Base-by-base conservation (phyloP, 257 asterid genomes). In the Primulina tabacum region DNA sequence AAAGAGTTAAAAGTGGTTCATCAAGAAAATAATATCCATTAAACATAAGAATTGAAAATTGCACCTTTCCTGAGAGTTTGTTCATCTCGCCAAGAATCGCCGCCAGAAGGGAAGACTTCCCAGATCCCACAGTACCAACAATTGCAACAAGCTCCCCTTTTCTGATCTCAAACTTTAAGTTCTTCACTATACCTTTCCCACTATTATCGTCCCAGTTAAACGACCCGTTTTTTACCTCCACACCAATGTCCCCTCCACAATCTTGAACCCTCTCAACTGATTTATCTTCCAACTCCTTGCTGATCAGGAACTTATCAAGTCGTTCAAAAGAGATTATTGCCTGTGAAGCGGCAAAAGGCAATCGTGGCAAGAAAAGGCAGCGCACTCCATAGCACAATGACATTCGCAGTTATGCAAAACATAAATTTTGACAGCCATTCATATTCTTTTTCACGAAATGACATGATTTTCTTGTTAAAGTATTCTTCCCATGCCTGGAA, bases 401-500 rank as follows among this genome's bases (percentile, higher is more conserved):
- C 16, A 70, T 87, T 87, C 8, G 61, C 72, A 0, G 85, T 20
- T 4, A 82, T 18, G 5, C 60, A 38, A 69, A 71, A 89, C 77
- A 76, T 64, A 50, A 87, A 85, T 76, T 85, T 89, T 21, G 79
- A 33, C 1, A 89, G 83, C 96, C 96, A 89, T 0, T 71, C 52
- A 9, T 62, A 85, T 71, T 89, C 95, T 24, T 38, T 32, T 10
- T 66, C 80, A 0, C 96, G 81, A 30, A 83, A 72, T 4, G 77
- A 50, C 9, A 57, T 80, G n/a, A 89, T 84, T 68, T 70, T 84
- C 60, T 77, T 50, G 40, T 37, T 60, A 74, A 89, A 89, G 60
- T 87, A 87, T 59, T 87, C 89, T 65, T 89, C 96, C 96, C 96
- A 89, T 5, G 92, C 96, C 59, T 89, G 96, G 50, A 89, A 87